Base-by-base conservation (phyloP, 257 asterid genomes). In the Solanum okadae region DNA sequence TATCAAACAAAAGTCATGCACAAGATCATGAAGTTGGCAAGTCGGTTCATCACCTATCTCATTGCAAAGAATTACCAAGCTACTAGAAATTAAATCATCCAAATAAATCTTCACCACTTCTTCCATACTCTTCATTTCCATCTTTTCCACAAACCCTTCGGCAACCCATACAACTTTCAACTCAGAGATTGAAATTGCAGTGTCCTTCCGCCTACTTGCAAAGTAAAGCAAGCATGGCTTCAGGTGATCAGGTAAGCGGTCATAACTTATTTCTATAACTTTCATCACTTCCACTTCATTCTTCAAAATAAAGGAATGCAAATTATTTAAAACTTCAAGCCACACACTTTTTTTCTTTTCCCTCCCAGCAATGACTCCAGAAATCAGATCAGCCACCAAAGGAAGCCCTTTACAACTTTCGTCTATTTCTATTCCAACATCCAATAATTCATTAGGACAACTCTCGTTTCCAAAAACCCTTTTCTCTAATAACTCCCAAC, bases 101-200 rank as follows among this genome's bases (percentile, higher is more conserved):
- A 59, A 0, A 22, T 8, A 59, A 8, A 59, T 9, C 13, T 22
- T 8, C 13, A 22, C 10, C 68, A 59, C 12, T 8, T 59, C 68
- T 59, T 59, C 68, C 61, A 73, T 23, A 34, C 78, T 85, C 61
- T 49, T 49, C 61, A 49, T 15, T 0, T 49, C 61, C 0, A 3
- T 52, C 23, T 52, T 5, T 16, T 2, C 61, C 27, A 22, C 27
- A 20, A 59, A 10, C 0, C 68, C 68, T 8, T 59, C 68, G 8
- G 27, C 13, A 59, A 0, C 0, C 68, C 5, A 61, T 0, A 1
- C 0, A 3, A 0, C 0, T 8, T 8, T 22, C 27, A 61, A 22
- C 3, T 1, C 5, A 20, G 0, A 0, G 6, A 44, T 88, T n/a
- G 44, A 4, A 14, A 88, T 49, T 78, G 40, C 46, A 7, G 0